Percentiles rank a stretch among this genome's conserved stretches.
Conservation (phyloP, 176 grass and related monocot species). For the Zea mays region Zm-B73-REFERENCE-NAM-5.0 NC_050102.1:181940001-181940500, state of each 20-base stretch:
- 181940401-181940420: constrained; percentile 73
- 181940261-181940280: constrained; percentile 71
- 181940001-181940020: constrained; percentile 51
- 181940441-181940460: constrained; percentile 79
- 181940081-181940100: constrained; percentile 60
- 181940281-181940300: constrained; percentile 67
- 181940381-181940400: constrained; percentile 56
- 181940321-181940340: constrained; percentile 77
- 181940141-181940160: constrained; percentile 55
- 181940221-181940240: constrained; percentile 39
- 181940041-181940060: constrained; percentile 13
- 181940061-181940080: constrained; percentile 44
- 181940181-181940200: constrained; percentile 54
- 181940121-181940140: constrained; percentile 91
- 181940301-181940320: constrained; percentile 70
- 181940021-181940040: constrained; percentile 55
- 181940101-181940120: constrained; percentile 78
- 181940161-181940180: constrained; percentile 70
- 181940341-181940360: constrained; percentile 68
- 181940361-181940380: constrained; percentile 50
- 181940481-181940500: constrained; percentile 68
- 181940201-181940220: too few species aligned
- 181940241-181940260: constrained; percentile 63
- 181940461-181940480: constrained; percentile 96
- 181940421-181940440: constrained; percentile 71